These are phyloP conservation scores for Paramecium sexaurelia DNA, from an alignment of 73 alveolate genomes.

Conservation along the genomic window DNA sequence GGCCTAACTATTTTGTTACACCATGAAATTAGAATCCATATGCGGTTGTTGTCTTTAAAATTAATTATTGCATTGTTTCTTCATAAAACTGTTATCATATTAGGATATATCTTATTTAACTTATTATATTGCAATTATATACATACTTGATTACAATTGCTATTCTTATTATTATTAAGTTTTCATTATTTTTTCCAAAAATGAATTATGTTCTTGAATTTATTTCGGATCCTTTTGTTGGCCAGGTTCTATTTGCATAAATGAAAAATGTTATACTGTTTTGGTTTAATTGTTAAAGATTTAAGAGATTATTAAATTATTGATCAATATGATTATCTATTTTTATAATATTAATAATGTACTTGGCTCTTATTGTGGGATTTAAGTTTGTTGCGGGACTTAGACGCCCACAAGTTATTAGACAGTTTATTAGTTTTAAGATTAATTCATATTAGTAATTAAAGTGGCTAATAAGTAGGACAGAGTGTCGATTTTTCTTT, in stretches of 20 bases:
- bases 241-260: not conserved
- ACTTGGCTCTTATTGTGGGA: not conserved
- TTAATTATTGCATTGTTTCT: not conserved
- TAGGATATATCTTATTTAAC: constrained; percentile 27
- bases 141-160: not conserved
- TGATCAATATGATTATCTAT: constrained; percentile 21
- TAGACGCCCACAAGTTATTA: not conserved
- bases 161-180: not conserved
- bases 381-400: not conserved
- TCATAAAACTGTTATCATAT: constrained; percentile 17
- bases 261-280: not conserved
- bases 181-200: constrained; percentile 29
- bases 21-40: constrained; percentile 31
- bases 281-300: not conserved
- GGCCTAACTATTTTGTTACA: constrained; percentile 20
- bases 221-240: not conserved
- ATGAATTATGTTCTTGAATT: not conserved
- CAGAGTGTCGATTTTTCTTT: constrained; percentile 18
- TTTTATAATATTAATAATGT: not conserved
- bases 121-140: not conserved
- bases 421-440: not conserved
- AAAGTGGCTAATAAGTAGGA: constrained; percentile 50
- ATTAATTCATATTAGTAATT: constrained; percentile 39
- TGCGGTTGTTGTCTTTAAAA: not conserved
- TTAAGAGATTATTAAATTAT: not conserved